Evolutionary conservation across 2,329 filamentous ascomycete genomes (phyloP), one percentile per base, ranked within the genome.

Genomic region (Hymenotorrendiella dingleyae): DNA sequence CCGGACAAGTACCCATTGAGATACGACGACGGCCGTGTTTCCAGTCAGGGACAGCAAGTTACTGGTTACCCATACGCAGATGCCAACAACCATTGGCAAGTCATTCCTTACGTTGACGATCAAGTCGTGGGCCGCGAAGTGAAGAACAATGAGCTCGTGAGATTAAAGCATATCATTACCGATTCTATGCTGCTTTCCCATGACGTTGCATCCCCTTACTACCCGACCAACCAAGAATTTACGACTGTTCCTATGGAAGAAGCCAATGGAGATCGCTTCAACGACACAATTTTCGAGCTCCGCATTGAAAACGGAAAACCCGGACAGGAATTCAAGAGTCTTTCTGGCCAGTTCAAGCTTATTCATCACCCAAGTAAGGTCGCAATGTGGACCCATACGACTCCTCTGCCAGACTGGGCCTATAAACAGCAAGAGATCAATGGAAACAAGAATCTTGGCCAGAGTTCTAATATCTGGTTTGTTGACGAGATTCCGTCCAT

Each of bases 401-500:
- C 82, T 46, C 87, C 93, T 37, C 78, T 98, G n/a, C 93, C 93
- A 4, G 93, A 98, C 4, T 98, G 93, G 93, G 93, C 77, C 20
- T 91, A 86, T 71, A 93, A 94, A 65, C 93, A 98, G 66, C 91
- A 94, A 60, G 93, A 98, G 64, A 96, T 98, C 72, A 98, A 98
- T 65, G 93, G 93, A 47, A 98, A 98, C 74, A 98, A 98, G 78
- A 94, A 95, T 62, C 71, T 94, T 41, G 73, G 81, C 21, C 86
- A 91, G 49, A 82, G 84, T 62, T 95, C 88, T 63, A 98, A 98
- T 63, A 75, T 95, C 49, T 98, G 93, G 93, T 83, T 85, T 55
- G 84, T 90, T 11, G 93, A 98, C 58, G 87, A 94, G 51, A 86
- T 97, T 40, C 78, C 86, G n/a, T 89, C 83, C 8, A 68, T 97